These are phyloP conservation scores for Microbotryomycetes sp. DNA, from an alignment of 1,284 basidiomycete species.

Conservation along the genomic window DNA sequence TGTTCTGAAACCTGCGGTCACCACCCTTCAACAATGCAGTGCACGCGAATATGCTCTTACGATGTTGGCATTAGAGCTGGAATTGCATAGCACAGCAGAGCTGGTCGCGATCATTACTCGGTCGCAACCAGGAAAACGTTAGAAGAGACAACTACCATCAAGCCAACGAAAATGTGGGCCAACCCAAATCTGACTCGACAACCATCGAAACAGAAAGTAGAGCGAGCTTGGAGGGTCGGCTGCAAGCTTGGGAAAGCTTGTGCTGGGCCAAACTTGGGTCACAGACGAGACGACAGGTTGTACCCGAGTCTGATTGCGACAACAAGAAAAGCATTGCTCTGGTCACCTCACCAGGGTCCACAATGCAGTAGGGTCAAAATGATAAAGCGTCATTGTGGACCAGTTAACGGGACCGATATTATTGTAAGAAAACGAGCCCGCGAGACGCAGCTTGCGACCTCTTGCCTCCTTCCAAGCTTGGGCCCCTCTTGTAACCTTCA, in stretches of 20 bases:
- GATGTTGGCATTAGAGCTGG: too few relatives aligned
- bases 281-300: neutral
- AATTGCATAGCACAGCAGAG: too few relatives aligned
- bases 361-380: neutral
- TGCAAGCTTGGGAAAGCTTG: neutral
- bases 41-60: too few relatives aligned
- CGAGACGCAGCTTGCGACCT: neutral
- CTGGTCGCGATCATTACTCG: too few relatives aligned
- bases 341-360: neutral
- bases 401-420: neutral
- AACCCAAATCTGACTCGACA: neutral
- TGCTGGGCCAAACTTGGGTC: neutral
- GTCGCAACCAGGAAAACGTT: too few relatives aligned
- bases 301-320: neutral
- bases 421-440: neutral
- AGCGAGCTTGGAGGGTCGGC: neutral
- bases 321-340: neutral
- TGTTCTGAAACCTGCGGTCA: too few relatives aligned
- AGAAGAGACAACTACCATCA: too few relatives aligned
- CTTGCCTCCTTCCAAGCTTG: too few relatives aligned
- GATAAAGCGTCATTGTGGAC: neutral
- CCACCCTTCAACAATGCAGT: too few relatives aligned
- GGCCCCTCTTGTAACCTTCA: too few relatives aligned
- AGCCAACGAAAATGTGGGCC: neutral
- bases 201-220: neutral